Percentiles rank a stretch among this genome's conserved stretches.
These are phyloP conservation scores for Leishmania aethiopica DNA, from an alignment of 208 protist genomes.

Conservation along the genomic window DNA sequence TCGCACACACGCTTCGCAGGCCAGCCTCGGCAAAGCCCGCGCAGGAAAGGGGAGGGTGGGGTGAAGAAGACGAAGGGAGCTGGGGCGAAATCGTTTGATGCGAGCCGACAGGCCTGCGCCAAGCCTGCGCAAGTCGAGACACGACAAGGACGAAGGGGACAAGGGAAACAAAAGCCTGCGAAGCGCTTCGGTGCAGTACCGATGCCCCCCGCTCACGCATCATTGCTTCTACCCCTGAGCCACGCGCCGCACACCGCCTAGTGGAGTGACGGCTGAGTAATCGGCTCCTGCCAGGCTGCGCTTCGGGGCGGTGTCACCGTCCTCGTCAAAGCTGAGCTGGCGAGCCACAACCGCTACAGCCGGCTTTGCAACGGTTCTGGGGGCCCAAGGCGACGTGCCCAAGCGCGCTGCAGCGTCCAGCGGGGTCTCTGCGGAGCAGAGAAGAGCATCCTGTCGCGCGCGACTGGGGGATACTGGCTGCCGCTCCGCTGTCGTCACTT, in stretches of 20 bases:
- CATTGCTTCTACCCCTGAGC: background rate
- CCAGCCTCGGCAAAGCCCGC: background rate
- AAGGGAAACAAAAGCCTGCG: background rate
- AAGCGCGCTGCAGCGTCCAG: background rate
- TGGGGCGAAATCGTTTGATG: background rate
- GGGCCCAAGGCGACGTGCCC: background rate
- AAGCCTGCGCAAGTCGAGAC: background rate
- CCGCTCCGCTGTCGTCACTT: background rate
- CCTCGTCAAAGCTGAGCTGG: slow-evolving; percentile 32
- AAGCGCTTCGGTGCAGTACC: background rate
- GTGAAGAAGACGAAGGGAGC: background rate
- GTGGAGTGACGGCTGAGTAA: background rate
- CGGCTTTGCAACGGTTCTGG: slow-evolving; percentile 29
- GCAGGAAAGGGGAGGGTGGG: background rate
- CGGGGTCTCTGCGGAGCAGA: slow-evolving; percentile 1
- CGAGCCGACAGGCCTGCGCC: background rate
- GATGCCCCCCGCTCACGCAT: background rate
- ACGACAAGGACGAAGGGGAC: background rate
- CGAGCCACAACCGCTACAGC: slow-evolving; percentile 20
- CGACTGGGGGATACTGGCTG: background rate
- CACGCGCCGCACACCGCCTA: slow-evolving; percentile 5
- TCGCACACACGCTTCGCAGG: background rate
- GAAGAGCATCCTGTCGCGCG: no score
- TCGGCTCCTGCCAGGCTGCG: background rate
- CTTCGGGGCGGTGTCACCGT: background rate